phyloP scores from a whole-genome alignment of 1,139 yeast genomes.

The Debaryomyces udenii region DNA sequence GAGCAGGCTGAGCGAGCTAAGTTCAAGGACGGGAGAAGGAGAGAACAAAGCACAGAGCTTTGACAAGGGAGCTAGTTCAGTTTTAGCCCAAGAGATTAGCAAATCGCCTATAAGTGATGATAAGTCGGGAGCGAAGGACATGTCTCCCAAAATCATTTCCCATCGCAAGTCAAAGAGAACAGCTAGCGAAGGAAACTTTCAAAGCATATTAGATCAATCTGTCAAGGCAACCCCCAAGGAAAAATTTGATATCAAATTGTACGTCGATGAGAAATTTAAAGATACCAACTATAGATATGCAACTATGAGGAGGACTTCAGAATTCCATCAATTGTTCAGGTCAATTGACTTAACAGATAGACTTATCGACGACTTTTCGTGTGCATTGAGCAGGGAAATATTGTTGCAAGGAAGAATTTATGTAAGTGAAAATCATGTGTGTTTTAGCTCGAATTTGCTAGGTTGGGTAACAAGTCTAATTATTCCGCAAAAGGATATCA shows the following conservation, averaged over 20 bases:
- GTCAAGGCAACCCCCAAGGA: slow-evolving; percentile 25
- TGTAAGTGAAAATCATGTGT: slow-evolving; percentile 75
- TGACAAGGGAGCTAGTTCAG: neutral
- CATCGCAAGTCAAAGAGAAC: slow-evolving; percentile 47
- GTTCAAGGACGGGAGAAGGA: neutral
- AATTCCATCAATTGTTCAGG: slow-evolving; percentile 76
- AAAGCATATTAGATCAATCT: slow-evolving; percentile 22
- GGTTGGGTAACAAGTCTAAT: slow-evolving; percentile 91
- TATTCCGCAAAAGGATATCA: slow-evolving; percentile 72
- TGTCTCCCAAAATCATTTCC: slow-evolving; percentile 52
- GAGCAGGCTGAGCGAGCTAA: neutral
- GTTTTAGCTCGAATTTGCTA: slow-evolving; percentile 88
- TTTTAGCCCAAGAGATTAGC: neutral
- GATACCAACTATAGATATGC: slow-evolving; percentile 57
- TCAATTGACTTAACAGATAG: slow-evolving; percentile 71
- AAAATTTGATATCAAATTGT: slow-evolving; percentile 37
- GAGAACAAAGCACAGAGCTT: neutral
- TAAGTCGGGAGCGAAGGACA: slow-evolving; percentile 6
- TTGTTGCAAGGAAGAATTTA: slow-evolving; percentile 89
- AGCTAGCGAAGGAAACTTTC: slow-evolving; percentile 35
- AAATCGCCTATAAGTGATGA: neutral
- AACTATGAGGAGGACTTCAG: slow-evolving; percentile 67
- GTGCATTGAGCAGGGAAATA: slow-evolving; percentile 88
- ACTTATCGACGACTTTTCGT: slow-evolving; percentile 80
- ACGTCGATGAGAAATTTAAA: slow-evolving; percentile 40